A percentile compares a stretch with the other conserved stretches of the same genome.
Conservation (phyloP, 2,329 filamentous ascomycete genomes). For the Davidsoniella virescens region DNA sequence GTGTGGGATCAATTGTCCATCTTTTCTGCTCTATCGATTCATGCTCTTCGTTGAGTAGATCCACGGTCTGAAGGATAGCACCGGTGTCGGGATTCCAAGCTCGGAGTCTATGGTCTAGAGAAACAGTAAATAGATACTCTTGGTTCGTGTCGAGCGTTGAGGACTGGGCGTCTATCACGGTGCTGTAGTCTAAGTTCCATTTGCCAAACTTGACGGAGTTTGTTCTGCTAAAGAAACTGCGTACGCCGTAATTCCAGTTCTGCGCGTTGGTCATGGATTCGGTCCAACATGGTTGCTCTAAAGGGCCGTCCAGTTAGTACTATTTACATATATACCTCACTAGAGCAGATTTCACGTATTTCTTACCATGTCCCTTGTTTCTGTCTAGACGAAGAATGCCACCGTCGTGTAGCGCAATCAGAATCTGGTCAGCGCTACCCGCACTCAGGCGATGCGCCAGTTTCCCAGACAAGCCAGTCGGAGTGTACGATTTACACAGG, state of each 20-base stretch:
- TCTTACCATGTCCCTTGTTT: constrained; percentile 32
- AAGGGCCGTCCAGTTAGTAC: neutral
- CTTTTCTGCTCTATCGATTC: constrained; percentile 44
- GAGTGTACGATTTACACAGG: constrained; percentile 57
- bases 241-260: constrained; percentile 52
- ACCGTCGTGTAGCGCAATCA: constrained; percentile 70
- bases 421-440: constrained; percentile 53
- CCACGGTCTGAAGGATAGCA: constrained; percentile 57
- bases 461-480: constrained; percentile 61
- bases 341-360: neutral
- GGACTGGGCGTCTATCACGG: constrained; percentile 46
- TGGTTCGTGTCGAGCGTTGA: constrained; percentile 34
- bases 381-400: constrained; percentile 56
- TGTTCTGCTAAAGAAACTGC: constrained; percentile 47
- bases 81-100: constrained; percentile 81
- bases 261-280: constrained; percentile 60
- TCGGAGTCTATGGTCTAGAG: constrained; percentile 73
- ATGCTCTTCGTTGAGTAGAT: constrained; percentile 54
- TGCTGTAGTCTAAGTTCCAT: constrained; percentile 47
- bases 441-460: constrained; percentile 68
- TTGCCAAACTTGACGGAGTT: constrained; percentile 48
- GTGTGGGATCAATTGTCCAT: constrained; percentile 63
- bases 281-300: constrained; percentile 36
- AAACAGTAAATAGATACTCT: constrained; percentile 50
- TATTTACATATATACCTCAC: neutral